Evolutionary conservation across 78 protist species (phyloP), one percentile per base, ranked within the genome.

Genomic region (Mastigamoeba balamuthi): DNA sequence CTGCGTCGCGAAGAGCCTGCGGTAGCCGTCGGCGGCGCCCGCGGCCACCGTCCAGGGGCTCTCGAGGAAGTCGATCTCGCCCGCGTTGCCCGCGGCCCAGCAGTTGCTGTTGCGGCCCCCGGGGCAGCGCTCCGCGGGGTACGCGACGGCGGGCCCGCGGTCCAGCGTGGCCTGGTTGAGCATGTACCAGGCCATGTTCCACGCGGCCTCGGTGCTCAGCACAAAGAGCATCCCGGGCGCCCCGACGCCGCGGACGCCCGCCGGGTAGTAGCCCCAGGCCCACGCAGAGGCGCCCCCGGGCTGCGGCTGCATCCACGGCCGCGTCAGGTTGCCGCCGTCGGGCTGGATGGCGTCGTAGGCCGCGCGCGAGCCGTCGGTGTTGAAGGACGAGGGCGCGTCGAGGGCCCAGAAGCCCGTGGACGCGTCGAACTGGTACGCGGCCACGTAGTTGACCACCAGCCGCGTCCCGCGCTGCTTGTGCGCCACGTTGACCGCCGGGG

Each of bases 31-130:
- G n/a, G 75, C 6, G 4, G 66, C 66, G 4, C 37, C 6, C 28
- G 68, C 23, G 67, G 2, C 6, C 43, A 3, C 67, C 4, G 3
- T 48, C 75, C 75, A 72, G 29, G 75, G 37, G 17, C 38, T 3
- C 68, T 72, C 75, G n/a, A 72, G 28, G 6, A 72, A 72, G 75
- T 72, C 75, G 4, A 72, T 48, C 40, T 72, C 75, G 2, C 75
- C 75, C 17, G 75, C 75, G n/a, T 72, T 72, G 6, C 75, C 75
- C 4, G 33, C 23, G 4, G 75, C 48, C 75, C 75, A 72, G 23
- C 75, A 72, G 28, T 72, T 72, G 58, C 6, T 17, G 58, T 72
- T 72, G 17, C 33, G 17, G 53, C 28, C 28, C n/a, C 6, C 58
- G 25, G 69, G 42, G n/a, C 75, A 72, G 27, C 6, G 38, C n/a